Conservation (phyloP, 2,329 filamentous ascomycete genomes). For the Chaetomiaceae sp. region DNA sequence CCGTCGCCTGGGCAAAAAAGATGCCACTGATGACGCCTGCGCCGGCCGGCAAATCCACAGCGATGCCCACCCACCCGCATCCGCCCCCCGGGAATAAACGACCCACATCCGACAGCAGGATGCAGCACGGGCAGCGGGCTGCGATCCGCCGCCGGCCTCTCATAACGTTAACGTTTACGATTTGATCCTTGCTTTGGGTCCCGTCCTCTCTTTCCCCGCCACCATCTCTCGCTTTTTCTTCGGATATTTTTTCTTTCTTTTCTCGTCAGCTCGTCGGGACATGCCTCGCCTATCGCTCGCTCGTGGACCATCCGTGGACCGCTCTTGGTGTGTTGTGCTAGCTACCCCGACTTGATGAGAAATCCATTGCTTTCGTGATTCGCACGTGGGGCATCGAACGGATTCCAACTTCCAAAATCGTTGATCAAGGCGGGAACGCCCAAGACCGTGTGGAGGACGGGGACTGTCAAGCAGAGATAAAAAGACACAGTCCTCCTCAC, state of each 20-base stretch:
- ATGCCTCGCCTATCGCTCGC: background rate
- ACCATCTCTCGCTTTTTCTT: background rate
- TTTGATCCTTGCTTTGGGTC: background rate
- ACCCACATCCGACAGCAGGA: constrained; percentile 3
- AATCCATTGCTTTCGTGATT: background rate
- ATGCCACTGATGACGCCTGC: background rate
- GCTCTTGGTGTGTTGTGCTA: background rate
- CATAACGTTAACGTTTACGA: too few species aligned
- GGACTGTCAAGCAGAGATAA: background rate
- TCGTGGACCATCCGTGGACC: too few species aligned
- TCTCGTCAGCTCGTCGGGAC: background rate
- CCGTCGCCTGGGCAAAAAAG: too few species aligned
- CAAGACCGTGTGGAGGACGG: too few species aligned
- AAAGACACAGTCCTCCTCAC: background rate
- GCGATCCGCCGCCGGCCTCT: background rate
- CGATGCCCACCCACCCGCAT: background rate
- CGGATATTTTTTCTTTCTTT: background rate
- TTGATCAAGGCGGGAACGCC: too few species aligned
- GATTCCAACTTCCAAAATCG: too few species aligned
- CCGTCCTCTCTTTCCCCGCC: background rate
- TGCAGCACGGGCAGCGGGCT: background rate
- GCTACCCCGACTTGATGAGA: background rate
- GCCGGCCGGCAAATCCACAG: too few species aligned
- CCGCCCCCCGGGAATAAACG: constrained; percentile 3
- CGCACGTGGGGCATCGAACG: background rate